Evolutionary conservation across 495 filamentous ascomycete genomes (phyloP), one percentile per base, ranked within the genome.

Genomic region (Parmelia sp.): DNA sequence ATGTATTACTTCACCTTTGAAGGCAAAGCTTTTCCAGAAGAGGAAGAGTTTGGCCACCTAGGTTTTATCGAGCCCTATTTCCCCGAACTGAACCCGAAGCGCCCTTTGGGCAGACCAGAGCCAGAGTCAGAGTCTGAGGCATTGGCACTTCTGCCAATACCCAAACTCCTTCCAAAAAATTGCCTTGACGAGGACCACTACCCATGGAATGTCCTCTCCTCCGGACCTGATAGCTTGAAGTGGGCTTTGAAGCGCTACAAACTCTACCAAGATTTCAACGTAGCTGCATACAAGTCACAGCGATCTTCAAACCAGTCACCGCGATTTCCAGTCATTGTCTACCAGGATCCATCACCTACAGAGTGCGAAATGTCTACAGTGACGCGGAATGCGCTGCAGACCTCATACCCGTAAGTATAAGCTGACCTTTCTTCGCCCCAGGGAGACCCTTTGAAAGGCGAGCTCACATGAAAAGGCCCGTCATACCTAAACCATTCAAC

Each of bases 401-500:
- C 86, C 75, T 85, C 83, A 63, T 79, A 82, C 67, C 88, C 90
- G 75, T 85, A 74, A 68, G 77, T 78, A 19, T 19, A 57, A 31
- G 1, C 25, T 47, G 57, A 42, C 10, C 35, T n/a, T 10, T 27
- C 17, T 23, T 17, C 31, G 35, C 25, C 29, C 33, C 35, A 57
- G 57, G 49, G 7, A 63, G 17, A 23, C 47, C 42, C n/a, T n/a
- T 25, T 62, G 33, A 67, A 37, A 55, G n/a, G 60, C n/a, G 21
- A 44, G 23, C 15, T 56, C 14, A 60, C 27, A 57, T 44, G 5
- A 19, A 23, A 69, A 89, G 86, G 8, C 92, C 92, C 4, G 87
- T 86, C 66, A 81, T 89, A 55, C 91, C 93, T 37, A 87, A 87
- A 58, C 75, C 83, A 61, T 98, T 98, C 83, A 89, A 90, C 70